A percentile compares a stretch with the other conserved stretches of the same genome.
Conservation (phyloP, 768 basidiomycete genomes). For the Roridomyces roridus region DNA sequence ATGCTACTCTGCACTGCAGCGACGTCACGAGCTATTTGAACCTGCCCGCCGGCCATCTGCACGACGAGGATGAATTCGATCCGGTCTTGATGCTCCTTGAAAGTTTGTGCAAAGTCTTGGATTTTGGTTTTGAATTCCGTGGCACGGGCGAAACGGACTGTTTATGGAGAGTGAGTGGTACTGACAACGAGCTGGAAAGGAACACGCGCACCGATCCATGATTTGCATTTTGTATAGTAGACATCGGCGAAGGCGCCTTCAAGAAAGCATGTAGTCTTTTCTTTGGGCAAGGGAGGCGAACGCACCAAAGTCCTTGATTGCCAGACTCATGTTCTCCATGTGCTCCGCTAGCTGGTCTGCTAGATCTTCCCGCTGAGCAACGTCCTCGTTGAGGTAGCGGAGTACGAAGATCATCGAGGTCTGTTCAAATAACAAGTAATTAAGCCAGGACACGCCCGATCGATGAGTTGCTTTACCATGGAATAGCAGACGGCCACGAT, state of each 20-base stretch:
- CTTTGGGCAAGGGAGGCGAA: neutral
- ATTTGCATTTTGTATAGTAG: slow-evolving; percentile 14
- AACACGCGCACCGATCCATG: neutral
- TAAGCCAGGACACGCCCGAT: no score
- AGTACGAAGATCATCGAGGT: slow-evolving; percentile 12
- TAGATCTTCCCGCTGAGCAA: neutral
- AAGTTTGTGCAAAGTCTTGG: slow-evolving; percentile 7
- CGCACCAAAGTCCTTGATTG: slow-evolving; percentile 17
- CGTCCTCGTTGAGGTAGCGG: neutral
- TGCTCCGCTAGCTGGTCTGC: neutral
- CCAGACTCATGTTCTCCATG: neutral
- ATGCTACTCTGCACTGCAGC: neutral
- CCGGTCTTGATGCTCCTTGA: slow-evolving; percentile 8
- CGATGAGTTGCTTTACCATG: no score
- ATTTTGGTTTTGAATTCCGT: slow-evolving; percentile 12
- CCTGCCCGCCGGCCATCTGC: slow-evolving; percentile 8
- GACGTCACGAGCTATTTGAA: slow-evolving; percentile 3
- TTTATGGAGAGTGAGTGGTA: neutral
- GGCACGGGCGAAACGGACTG: slow-evolving; percentile 2
- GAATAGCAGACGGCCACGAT: slow-evolving; percentile 18
- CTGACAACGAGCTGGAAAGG: neutral
- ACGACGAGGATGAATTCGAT: slow-evolving; percentile 15
- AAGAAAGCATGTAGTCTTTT: neutral
- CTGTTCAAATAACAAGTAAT: neutral
- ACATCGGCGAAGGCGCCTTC: slow-evolving; percentile 8